Base-by-base conservation (phyloP, 2,329 filamentous ascomycete species). In the Penicillium janthinellum region DNA sequence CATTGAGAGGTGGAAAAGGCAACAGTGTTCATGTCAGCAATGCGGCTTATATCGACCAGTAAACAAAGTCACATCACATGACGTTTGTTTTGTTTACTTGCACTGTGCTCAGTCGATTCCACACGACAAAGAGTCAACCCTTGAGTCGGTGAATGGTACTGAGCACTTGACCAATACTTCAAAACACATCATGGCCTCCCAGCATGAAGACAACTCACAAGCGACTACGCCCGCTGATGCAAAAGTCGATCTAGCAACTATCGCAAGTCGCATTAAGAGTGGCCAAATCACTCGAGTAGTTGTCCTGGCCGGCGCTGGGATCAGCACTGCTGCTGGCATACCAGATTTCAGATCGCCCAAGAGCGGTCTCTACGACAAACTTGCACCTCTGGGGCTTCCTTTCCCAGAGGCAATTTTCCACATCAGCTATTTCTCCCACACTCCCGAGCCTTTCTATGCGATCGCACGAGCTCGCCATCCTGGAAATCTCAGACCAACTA, bases 361-460 rank as follows among this genome's bases (percentile, higher is more conserved):
- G 54, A 96, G 91, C 0, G 92, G 92, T 2, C 84, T 96, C 4
- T 96, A 96, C 73, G 88, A 89, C 70, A 95, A 94, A 69, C 87
- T 96, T 25, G 88, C 88, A 17, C 84, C 89, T 28, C 83, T 96
- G 20, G 85, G 92, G 56, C 83, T 96, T 0, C 91, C 92, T 0
- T 88, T 91, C 70, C 87, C 92, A 28, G 91, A 96, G 77, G 91
- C 90, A 14, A 90, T 96, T 52, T 96, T 96, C 77, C 90, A 94
- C 70, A 91, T 96, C 64, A 82, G 81, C 60, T 96, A 90, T 80
- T 96, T 96, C 79, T 83, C 86, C 54, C 72, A 87, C 49, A 88
- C 93, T 58, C 92, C 92, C 0, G 81, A 88, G 20, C 91, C 92
- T 0, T 96, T 96, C 78, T 96, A 96, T 75, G 85, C 89, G 1